Conservation (phyloP, 305 asterid species). For the Fraxinus latifolia region DNA sequence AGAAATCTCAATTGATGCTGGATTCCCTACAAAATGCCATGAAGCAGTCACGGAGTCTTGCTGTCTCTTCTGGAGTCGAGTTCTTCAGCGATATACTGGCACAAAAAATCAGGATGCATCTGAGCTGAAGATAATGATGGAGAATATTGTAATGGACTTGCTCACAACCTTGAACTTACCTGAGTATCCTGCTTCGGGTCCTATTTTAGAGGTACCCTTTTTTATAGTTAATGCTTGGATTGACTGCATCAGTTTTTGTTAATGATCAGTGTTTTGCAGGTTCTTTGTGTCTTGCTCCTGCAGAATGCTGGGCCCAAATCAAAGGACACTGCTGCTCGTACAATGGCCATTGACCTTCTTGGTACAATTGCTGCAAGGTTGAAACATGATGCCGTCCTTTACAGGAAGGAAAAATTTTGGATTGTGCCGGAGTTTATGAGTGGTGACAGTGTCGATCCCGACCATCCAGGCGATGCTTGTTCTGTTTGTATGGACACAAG, state of each 20-base stretch:
- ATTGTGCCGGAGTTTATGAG: slow-evolving; percentile 60
- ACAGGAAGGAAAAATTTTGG: slow-evolving; percentile 82
- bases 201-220: slow-evolving; percentile 77
- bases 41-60: slow-evolving; percentile 94
- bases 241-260: slow-evolving; percentile 25
- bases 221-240: slow-evolving; percentile 21
- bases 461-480: slow-evolving; percentile 50
- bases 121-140: slow-evolving; percentile 84
- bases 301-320: slow-evolving; percentile 97
- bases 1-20: slow-evolving; percentile 67
- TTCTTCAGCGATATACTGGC: slow-evolving; percentile 86
- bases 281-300: slow-evolving; percentile 90
- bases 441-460: slow-evolving; percentile 40
- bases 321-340: slow-evolving; percentile 84
- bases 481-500: slow-evolving; percentile 68
- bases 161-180: slow-evolving; percentile 88
- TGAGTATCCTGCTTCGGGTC: slow-evolving; percentile 95
- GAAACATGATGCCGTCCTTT: slow-evolving; percentile 79
- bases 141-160: slow-evolving; percentile 91
- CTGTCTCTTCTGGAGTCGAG: slow-evolving; percentile 98
- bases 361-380: slow-evolving; percentile 97
- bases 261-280: slow-evolving; percentile 57
- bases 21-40: slow-evolving; percentile 74
- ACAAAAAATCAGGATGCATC: slow-evolving; percentile 87
- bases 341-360: slow-evolving; percentile 98